Base-by-base conservation (phyloP, 371 early-diverging fungal species). In the Phascolomyces articulosus region DNA sequence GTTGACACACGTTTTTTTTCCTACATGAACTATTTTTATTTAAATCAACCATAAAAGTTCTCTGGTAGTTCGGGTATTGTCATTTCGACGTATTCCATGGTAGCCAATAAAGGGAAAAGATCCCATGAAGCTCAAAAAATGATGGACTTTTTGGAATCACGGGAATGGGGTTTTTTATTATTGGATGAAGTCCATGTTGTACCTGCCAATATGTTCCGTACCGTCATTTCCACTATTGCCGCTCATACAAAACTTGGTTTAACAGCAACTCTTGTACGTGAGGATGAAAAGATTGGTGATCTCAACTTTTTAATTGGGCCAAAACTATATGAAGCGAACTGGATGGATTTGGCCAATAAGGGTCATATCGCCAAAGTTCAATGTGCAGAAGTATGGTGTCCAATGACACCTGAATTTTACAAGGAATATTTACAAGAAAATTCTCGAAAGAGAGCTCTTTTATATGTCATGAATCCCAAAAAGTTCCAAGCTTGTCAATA, bases 121-220 rank as follows among this genome's bases (percentile, higher is more conserved):
- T 97, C 99, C 0, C 90, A 94, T 69, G 98, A 98, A 61, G 93
- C 99, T 0, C 91, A 95, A 71, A 94, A 95, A 68, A 96, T 99
- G 91, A 97, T 99, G 96, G 95, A 98, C 53, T 95, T 94, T 64
- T 79, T 99, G 49, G 85, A 87, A 54, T 81, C 85, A 21, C 92
- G 91, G 28, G 99, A 99, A 79, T 99, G 99, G 99, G 99, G 99
- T 0, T 91, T 99, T 60, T 73, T 99, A 64, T 71, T 99, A 4
- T 83, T 99, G 23, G 99, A 99, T 73, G 99, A 99, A 79, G 99
- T 99, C 7, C 99, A 99, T 73, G 99, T 99, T 48, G 99, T 98
- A 8, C 99, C 99, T 9, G 99, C 99, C 49, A 93, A 96, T 66
- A 96, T 99, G 95, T 99, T 99, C 80, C 90, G 99, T 65, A 93